Base-by-base conservation (phyloP, 306 rosid genomes). In the Begonia fuchsioides region DNA sequence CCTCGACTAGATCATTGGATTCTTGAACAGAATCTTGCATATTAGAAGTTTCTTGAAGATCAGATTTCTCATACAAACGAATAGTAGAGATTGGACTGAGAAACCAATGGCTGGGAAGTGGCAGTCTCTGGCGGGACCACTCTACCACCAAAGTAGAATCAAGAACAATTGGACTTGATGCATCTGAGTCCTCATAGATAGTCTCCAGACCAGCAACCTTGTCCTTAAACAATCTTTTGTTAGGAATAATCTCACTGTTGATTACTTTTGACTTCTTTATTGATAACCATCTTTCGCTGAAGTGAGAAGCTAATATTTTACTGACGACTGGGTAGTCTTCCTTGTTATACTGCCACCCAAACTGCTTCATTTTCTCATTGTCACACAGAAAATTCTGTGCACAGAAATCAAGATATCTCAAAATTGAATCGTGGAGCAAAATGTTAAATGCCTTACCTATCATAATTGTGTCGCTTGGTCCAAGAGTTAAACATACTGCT, bases 91-190 rank as follows among this genome's bases (percentile, higher is more conserved):
- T 55, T 63, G 97, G 86, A 67, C 97, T 84, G 10, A 84, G 78
- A 68, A 72, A 76, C 84, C 84, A 90, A 64, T 74, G 73, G 54
- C 54, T 26, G 9, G 97, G 97, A 76, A 90, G 78, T 50, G 95
- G 97, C 43, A 84, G 65, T 73, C 83, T 76, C 81, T 90, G 95
- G 74, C 60, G 71, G 59, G 87, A 93, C 95, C 95, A 84, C 68
- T 84, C 90, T 43, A 66, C 52, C n/a, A 17, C 51, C 56, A 78
- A 67, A 44, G 69, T 62, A 66, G 32, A 40, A 49, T 62, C 69
- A 14, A 69, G 71, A 50, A 39, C 46, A 35, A 47, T 50, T 19
- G 16, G 12, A 50, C 68, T 14, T 58, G 82, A 58, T 62, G 52
- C 58, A 67, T 81, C 93, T 9, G 19, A 43, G 61, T 87, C 94